Conservation (phyloP, 306 rosid genomes). For the Cotoneaster glaucophyllus region DNA sequence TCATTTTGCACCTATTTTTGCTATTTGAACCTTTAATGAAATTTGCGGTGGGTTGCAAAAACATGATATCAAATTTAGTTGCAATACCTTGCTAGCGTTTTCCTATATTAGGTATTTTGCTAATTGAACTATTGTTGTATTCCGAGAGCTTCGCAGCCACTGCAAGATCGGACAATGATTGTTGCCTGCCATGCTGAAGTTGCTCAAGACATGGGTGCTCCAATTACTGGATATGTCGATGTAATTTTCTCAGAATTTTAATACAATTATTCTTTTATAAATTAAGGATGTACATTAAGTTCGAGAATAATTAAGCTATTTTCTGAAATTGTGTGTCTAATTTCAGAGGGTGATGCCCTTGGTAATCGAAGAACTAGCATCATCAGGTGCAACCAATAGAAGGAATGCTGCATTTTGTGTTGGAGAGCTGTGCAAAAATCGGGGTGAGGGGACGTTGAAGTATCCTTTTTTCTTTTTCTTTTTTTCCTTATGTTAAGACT, state of each 20-base stretch:
- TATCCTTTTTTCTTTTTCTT: slow-evolving; percentile 67
- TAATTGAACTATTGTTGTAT: slow-evolving; percentile 26
- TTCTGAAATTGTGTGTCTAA: slow-evolving; percentile 19
- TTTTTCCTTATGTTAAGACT: background rate
- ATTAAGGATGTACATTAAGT: background rate
- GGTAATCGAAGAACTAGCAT: slow-evolving; percentile 76
- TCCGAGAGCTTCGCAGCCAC: slow-evolving; percentile 86
- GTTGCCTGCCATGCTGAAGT: slow-evolving; percentile 99
- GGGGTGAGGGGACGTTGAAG: slow-evolving; percentile 76
- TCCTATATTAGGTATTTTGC: background rate
- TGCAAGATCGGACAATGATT: slow-evolving; percentile 95
- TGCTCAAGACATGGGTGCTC: slow-evolving; percentile 97
- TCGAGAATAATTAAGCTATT: slow-evolving; percentile 7
- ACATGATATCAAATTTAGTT: background rate
- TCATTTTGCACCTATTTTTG: slow-evolving; percentile 86
- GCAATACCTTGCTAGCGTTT: slow-evolving; percentile 1
- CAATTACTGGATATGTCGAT: slow-evolving; percentile 77
- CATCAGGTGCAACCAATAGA: slow-evolving; percentile 87
- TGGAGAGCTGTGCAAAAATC: slow-evolving; percentile 95
- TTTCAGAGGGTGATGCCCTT: slow-evolving; percentile 82
- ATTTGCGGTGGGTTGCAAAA: slow-evolving; percentile 62
- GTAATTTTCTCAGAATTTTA: slow-evolving; percentile 35
- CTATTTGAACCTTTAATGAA: slow-evolving; percentile 87
- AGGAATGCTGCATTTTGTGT: slow-evolving; percentile 99
- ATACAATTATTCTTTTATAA: background rate